Percentiles rank a stretch among this genome's conserved stretches.
phyloP scores from a whole-genome alignment of 1,284 basidiomycete genomes.

The Leccinum pseudoinsigne region DNA sequence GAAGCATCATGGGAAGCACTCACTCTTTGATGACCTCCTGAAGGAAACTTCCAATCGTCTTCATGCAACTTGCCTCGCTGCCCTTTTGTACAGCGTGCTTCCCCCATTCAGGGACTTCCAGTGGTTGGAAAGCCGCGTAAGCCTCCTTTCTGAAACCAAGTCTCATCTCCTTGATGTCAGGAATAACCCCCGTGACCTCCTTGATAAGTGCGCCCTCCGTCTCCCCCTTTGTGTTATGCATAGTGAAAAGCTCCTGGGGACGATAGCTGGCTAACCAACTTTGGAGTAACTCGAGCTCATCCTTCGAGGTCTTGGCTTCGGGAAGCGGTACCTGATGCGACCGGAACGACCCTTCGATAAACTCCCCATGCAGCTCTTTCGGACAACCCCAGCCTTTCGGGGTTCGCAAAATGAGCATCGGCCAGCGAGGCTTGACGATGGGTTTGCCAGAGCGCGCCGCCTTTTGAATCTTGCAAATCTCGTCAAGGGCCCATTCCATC shows the following conservation, averaged over 20 bases:
- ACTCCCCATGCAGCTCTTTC: slow-evolving; percentile 60
- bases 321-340: slow-evolving; percentile 85
- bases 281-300: slow-evolving; percentile 64
- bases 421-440: slow-evolving; percentile 85
- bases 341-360: slow-evolving; percentile 76
- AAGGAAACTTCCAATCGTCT: slow-evolving; percentile 63
- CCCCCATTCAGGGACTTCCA: slow-evolving; percentile 70
- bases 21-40: slow-evolving; percentile 57
- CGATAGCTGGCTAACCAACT: slow-evolving; percentile 72
- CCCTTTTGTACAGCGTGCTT: slow-evolving; percentile 53
- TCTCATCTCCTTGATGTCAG: slow-evolving; percentile 51
- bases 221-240: slow-evolving; percentile 9
- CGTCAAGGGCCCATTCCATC: slow-evolving; percentile 79
- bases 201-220: slow-evolving; percentile 47
- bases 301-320: slow-evolving; percentile 57
- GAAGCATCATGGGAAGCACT: slow-evolving; percentile 17
- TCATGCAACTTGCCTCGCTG: slow-evolving; percentile 74
- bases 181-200: slow-evolving; percentile 58
- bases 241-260: slow-evolving; percentile 61
- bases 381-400: slow-evolving; percentile 82
- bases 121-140: slow-evolving; percentile 61
- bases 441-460: slow-evolving; percentile 76
- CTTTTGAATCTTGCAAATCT: slow-evolving; percentile 77
- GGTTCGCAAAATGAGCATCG: slow-evolving; percentile 79
- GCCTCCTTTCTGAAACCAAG: slow-evolving; percentile 69